Conservation (phyloP, 2,329 filamentous ascomycete species). For the Penicillium brevicompactum region DNA sequence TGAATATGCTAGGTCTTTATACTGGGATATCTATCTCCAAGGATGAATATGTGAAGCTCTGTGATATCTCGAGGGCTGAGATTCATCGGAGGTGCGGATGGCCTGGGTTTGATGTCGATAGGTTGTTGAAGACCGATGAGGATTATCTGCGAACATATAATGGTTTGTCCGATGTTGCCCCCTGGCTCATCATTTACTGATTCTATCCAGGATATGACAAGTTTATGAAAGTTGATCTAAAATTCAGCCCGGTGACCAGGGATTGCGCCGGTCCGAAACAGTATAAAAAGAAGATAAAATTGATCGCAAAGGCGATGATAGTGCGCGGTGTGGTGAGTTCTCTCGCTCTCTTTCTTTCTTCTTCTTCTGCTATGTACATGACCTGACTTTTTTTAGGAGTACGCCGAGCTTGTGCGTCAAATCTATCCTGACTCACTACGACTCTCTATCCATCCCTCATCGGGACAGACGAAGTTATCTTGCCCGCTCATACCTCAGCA, state of each 20-base stretch:
- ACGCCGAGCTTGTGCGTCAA: conserved; percentile 5
- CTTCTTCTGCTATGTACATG: neutral
- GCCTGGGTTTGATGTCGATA: conserved; percentile 5
- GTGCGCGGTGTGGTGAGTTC: conserved; percentile 5
- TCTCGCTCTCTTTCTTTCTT: too few relatives aligned
- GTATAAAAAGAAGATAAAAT: conserved; percentile 11
- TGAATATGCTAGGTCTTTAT: conserved; percentile 9
- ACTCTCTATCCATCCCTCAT: conserved; percentile 10
- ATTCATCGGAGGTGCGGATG: conserved; percentile 5
- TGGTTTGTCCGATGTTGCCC: neutral
- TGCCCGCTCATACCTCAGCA: conserved; percentile 6
- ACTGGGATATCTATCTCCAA: neutral
- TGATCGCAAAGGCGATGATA: conserved; percentile 8
- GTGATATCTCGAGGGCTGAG: conserved; percentile 1
- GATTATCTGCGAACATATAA: conserved; percentile 12
- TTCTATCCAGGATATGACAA: conserved; percentile 6
- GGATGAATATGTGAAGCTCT: conserved; percentile 6
- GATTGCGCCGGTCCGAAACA: conserved; percentile 5
- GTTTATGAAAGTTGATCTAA: conserved; percentile 10
- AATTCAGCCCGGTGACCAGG: conserved; percentile 9
- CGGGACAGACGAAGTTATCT: conserved; percentile 7
- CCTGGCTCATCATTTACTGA: neutral
- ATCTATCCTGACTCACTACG: conserved; percentile 9
- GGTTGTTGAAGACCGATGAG: conserved; percentile 7
- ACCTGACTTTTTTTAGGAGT: neutral